phyloP scores from a whole-genome alignment of 306 rosid species.

The Quercus suber region DNA sequence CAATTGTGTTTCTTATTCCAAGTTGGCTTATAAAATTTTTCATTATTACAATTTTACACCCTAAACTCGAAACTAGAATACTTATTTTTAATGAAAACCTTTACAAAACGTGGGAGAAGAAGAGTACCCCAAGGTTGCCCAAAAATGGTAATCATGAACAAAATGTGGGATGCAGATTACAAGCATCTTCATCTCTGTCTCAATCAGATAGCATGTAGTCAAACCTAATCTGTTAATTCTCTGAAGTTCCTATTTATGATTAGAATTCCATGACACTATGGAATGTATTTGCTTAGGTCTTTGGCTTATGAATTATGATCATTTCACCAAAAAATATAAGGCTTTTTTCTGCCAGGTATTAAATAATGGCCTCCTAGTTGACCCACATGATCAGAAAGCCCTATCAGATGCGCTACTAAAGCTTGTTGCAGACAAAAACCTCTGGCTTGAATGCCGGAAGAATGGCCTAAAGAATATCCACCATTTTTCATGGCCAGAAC shows the following conservation, averaged over 20 bases:
- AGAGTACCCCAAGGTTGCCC: too few relatives aligned
- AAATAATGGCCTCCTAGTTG: slow-evolving; percentile 71
- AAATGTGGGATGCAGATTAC: too few relatives aligned
- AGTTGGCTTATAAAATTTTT: background rate
- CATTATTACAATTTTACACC: background rate
- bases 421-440: slow-evolving; percentile 73
- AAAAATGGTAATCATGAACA: too few relatives aligned
- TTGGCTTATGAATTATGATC: background rate
- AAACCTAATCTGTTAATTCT: too few relatives aligned
- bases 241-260: background rate
- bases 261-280: background rate
- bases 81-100: too few relatives aligned
- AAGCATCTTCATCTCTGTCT: background rate
- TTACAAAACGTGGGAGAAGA: too few relatives aligned
- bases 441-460: slow-evolving; percentile 74
- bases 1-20: background rate
- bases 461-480: slow-evolving; percentile 79
- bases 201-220: background rate
- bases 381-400: slow-evolving; percentile 81
- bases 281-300: background rate
- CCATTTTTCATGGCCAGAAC: slow-evolving; percentile 82
- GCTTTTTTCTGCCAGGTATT: slow-evolving; percentile 42
- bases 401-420: slow-evolving; percentile 75
- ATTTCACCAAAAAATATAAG: background rate
- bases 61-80: too few relatives aligned